Evolutionary conservation across 345 rosid genomes (phyloP).

Genomic region (Dimocarpus longan): DNA sequence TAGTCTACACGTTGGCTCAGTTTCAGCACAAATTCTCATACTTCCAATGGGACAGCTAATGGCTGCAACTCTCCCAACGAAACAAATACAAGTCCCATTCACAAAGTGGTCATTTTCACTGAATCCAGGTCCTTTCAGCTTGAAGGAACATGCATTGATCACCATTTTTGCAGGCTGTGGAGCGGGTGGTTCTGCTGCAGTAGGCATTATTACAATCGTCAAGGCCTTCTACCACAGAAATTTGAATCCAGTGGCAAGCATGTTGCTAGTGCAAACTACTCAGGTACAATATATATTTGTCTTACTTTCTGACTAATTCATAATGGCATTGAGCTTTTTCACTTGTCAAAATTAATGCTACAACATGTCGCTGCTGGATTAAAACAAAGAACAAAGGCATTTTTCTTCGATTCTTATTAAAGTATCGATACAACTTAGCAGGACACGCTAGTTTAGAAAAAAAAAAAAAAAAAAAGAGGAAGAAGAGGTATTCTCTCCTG

Average conservation of each 20-base stretch:
- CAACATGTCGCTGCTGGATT: not conserved
- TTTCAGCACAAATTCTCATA: constrained; percentile 44
- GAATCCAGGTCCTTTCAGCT: constrained; percentile 52
- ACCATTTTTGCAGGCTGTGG: constrained; percentile 48
- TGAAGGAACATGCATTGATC: constrained; percentile 53
- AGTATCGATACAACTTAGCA: not conserved
- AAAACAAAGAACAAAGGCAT: not conserved
- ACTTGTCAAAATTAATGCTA: constrained; percentile 1
- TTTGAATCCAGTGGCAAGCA: constrained; percentile 32
- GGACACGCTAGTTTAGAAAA: not conserved
- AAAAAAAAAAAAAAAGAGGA: too few species aligned
- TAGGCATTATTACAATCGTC: constrained; percentile 28
- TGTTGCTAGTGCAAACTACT: constrained; percentile 66
- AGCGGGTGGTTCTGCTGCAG: constrained; percentile 33
- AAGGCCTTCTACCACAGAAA: constrained; percentile 41
- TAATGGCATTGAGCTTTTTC: not conserved
- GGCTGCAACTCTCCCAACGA: constrained; percentile 40
- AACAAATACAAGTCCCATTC: constrained; percentile 24
- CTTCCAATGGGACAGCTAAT: constrained; percentile 48
- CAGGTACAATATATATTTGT: constrained; percentile 44
- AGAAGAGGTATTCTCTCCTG: not conserved
- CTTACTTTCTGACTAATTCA: not conserved
- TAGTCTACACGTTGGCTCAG: constrained; percentile 22
- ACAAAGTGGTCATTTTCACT: constrained; percentile 47
- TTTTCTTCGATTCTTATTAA: not conserved